Evolutionary conservation across 2,329 filamentous ascomycete species (phyloP).

Genomic region (Ophiostoma triangulosporum): DNA sequence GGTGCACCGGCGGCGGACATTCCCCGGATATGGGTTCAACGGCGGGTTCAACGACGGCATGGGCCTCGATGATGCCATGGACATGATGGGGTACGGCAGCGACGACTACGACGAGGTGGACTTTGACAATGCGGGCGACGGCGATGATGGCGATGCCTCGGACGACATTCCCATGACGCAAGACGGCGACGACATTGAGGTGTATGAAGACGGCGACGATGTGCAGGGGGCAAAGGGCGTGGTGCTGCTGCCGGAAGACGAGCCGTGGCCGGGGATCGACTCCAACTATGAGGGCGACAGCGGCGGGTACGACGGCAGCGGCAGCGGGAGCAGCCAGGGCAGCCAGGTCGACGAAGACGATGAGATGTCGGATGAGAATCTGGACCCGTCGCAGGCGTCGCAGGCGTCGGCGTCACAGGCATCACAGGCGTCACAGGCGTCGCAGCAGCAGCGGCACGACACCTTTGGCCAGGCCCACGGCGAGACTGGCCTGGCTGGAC

Average conservation of each 20-base stretch:
- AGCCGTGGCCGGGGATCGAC: constrained; percentile 44
- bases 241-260: constrained; percentile 33
- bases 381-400: constrained; percentile 25
- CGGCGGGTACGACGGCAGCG: background rate
- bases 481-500: background rate
- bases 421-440: no score
- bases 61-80: background rate
- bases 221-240: constrained; percentile 6
- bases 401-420: constrained; percentile 3
- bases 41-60: background rate
- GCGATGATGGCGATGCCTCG: constrained; percentile 14
- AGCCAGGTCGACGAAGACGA: constrained; percentile 4
- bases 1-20: background rate
- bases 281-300: constrained; percentile 19
- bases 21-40: background rate
- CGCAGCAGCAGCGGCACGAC: background rate
- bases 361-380: constrained; percentile 36
- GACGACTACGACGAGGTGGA: constrained; percentile 19
- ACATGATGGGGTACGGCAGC: constrained; percentile 15
- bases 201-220: constrained; percentile 18
- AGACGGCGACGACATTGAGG: constrained; percentile 22
- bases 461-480: background rate
- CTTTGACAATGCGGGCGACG: constrained; percentile 15
- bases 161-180: constrained; percentile 20
- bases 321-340: background rate